Evolutionary conservation across 139 green algal species (phyloP).

Genomic region (Coccomyxa sp.): DNA sequence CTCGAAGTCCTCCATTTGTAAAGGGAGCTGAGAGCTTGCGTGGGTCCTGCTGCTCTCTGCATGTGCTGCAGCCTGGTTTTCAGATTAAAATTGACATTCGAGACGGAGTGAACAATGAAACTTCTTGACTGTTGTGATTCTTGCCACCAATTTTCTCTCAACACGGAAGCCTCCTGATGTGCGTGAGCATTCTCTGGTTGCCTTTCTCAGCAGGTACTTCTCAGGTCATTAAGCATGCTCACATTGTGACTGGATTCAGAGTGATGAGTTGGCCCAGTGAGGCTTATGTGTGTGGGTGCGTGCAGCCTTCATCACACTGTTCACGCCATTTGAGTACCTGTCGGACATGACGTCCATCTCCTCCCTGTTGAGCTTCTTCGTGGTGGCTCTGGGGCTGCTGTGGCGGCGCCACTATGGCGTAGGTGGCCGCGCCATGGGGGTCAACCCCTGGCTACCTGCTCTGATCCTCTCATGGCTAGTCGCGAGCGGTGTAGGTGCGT

Average conservation of each 20-base stretch:
- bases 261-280: not conserved
- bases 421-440: not conserved
- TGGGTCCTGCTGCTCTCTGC: no score
- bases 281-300: not conserved
- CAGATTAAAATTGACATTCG: no score
- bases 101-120: not conserved
- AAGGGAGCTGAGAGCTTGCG: not conserved
- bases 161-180: not conserved
- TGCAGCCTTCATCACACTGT: constrained; percentile 2
- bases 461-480: not conserved
- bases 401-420: not conserved
- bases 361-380: constrained; percentile 1
- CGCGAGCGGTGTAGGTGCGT: not conserved
- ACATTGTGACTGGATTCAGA: not conserved
- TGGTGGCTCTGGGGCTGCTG: not conserved
- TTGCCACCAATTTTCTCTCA: not conserved
- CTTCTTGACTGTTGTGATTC: not conserved
- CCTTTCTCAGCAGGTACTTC: not conserved
- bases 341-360: constrained; percentile 1
- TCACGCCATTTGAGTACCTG: constrained; percentile 6
- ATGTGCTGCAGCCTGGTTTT: no score
- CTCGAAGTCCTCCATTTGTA: not conserved
- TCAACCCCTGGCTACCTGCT: not conserved
- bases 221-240: not conserved
- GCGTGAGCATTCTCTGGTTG: not conserved